Evolutionary conservation across 73 alveolate species (phyloP).

Genomic region (Blepharisma stoltei): DNA sequence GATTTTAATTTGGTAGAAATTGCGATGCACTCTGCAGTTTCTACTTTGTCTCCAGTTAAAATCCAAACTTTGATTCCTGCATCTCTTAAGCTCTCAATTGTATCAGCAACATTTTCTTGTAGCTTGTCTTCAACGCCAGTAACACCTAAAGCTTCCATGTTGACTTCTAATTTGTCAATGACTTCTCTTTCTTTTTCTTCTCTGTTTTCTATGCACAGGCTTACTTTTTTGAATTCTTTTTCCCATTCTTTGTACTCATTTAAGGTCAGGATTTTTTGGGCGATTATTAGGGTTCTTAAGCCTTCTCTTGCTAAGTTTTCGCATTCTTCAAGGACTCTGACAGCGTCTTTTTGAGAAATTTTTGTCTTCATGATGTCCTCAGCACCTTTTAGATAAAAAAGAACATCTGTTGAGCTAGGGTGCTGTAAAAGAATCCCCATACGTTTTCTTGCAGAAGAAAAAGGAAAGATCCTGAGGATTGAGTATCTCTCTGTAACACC

Average conservation of each 20-base stretch:
- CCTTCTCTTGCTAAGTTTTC: slow-evolving; percentile 94
- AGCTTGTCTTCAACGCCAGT: slow-evolving; percentile 94
- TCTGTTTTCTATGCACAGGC: slow-evolving; percentile 69
- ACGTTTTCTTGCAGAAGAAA: slow-evolving; percentile 81
- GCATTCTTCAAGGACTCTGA: slow-evolving; percentile 72
- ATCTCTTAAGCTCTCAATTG: slow-evolving; percentile 77
- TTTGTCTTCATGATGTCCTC: slow-evolving; percentile 91
- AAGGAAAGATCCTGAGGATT: slow-evolving; percentile 83
- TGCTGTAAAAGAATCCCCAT: slow-evolving; percentile 90
- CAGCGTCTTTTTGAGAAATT: slow-evolving; percentile 68
- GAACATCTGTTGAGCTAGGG: slow-evolving; percentile 51
- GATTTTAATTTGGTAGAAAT: slow-evolving; percentile 57
- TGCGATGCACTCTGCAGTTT: slow-evolving; percentile 92
- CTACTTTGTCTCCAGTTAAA: slow-evolving; percentile 94
- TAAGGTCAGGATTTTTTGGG: slow-evolving; percentile 65
- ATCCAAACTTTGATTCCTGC: slow-evolving; percentile 94
- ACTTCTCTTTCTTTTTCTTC: slow-evolving; percentile 57
- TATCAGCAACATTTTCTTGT: slow-evolving; percentile 77
- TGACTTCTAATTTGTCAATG: slow-evolving; percentile 71
- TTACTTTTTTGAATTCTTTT: slow-evolving; percentile 67
- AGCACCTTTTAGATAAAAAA: slow-evolving; percentile 92
- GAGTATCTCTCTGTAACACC: slow-evolving; percentile 68
- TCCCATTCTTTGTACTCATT: slow-evolving; percentile 70
- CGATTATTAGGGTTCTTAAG: slow-evolving; percentile 81
- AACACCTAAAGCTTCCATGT: slow-evolving; percentile 87